Evolutionary conservation across 345 rosid genomes (phyloP), one percentile per base, ranked within the genome.

Genomic region (Populus tremula): DNA sequence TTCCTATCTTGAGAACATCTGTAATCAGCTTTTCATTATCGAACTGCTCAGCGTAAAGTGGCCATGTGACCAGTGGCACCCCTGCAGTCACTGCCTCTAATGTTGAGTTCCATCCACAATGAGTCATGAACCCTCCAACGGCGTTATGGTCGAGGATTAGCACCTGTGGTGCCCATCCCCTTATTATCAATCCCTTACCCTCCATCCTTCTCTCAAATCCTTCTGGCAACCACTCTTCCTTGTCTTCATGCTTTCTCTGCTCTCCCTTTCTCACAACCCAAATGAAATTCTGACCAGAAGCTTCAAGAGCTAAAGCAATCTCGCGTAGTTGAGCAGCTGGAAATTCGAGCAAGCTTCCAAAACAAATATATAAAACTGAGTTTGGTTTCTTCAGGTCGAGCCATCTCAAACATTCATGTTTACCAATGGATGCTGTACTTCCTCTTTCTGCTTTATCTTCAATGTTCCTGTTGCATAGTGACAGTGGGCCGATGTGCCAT

Each of bases 131-230:
- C n/a, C 85, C 91, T 21, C 89, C 91, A 0, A 85, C 72, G 0
- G 89, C 86, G 73, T 76, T 79, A 71, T 91, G 91, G 8, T 86
- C 88, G 23, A 91, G 91, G 70, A 91, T 89, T 66, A 90, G 14
- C 21, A 90, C 83, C 54, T 91, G 92, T 0, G 92, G 93, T 0
- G 89, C 90, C 92, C 97, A 92, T 3, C 91, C 94, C 11, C 81
- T 76, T 62, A 90, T 86, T 20, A 90, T 82, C 3, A 90, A 27
- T 25, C 96, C 90, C 12, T 53, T 80, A 17, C 71, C 74, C 29
- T 68, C 74, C 67, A 16, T 50, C 29, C 75, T 43, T 61, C 62
- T 65, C 70, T 77, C 75, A 13, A 27, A 77, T 31, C 80, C 75
- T 33, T 70, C 75, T 2, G 80, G 75, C 45, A 77, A 35, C 80